Evolutionary conservation across 2,329 filamentous ascomycete genomes (phyloP).

Genomic region (Coniochaeta hoffmannii): DNA sequence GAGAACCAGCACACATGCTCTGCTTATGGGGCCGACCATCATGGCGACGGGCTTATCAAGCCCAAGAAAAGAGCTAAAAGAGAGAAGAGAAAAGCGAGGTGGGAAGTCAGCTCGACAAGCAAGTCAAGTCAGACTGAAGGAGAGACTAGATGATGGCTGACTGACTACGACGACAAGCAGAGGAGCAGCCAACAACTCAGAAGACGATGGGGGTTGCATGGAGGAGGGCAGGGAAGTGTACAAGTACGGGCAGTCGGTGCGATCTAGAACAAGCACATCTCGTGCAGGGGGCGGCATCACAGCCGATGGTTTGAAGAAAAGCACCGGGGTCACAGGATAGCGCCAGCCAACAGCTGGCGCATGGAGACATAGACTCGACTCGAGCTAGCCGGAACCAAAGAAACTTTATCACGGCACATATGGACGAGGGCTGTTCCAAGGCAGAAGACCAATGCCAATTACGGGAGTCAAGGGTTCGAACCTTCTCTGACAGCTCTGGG

Average conservation of each 20-base stretch:
- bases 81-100: neutral
- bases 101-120: neutral
- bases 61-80: constrained; percentile 2
- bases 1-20: constrained; percentile 3
- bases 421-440: neutral
- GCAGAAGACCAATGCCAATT: neutral
- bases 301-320: neutral
- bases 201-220: neutral
- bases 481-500: neutral
- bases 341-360: neutral
- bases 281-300: constrained; percentile 1
- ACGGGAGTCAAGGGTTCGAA: neutral
- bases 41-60: constrained; percentile 1
- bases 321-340: neutral
- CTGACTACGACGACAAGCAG: neutral
- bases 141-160: neutral
- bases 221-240: constrained; percentile 1
- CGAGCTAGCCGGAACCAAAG: neutral
- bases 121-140: constrained; percentile 1
- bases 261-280: neutral
- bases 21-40: constrained; percentile 14
- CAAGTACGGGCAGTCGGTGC: neutral
- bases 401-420: neutral
- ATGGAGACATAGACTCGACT: neutral
- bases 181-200: neutral